Evolutionary conservation across 352 stramenopile genomes (phyloP), one percentile per base, ranked within the genome.

Genomic region (Pythium rishiriense): DNA sequence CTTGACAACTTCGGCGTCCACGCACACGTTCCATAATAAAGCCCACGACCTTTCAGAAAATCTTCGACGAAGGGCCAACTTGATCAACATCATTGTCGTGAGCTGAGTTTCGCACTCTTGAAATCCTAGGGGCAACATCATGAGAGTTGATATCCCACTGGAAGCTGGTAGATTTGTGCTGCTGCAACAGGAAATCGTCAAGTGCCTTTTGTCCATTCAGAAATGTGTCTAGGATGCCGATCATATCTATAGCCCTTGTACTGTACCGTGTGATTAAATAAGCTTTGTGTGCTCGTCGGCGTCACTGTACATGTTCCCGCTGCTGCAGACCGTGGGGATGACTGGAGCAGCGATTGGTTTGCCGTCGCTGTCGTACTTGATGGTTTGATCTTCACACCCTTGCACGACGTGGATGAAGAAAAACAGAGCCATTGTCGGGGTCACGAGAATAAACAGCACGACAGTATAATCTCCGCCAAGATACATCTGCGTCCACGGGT

Each of bases 401-500:
- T 84, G 70, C 0, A 92, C 68, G 14, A 83, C 68, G 33, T 86
- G 59, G 35, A 91, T 74, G 41, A 86, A 92, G n/a, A 71, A 69
- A 61, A 90, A 94, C 12, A 91, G 75, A 11, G 68, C 21, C 47
- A 88, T 39, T 1, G 81, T 92, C 7, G 83, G 83, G 0, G 83
- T 46, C 0, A 66, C 80, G 1, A 94, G 73, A 10, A 87, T 58
- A 21, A 79, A 17, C 17, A 94, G 56, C 26, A 87, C 74, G 1
- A 79, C 57, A 0, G 78, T 90, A 50, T 90, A 94, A 62, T 90
- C 73, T 28, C 83, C 83, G 6, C 73, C 60, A n/a, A 91, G 73
- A 42, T 85, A 88, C 48, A 74, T 70, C 62, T 92, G 85, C 1
- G 85, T 85, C 75, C 81, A 88, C 25, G 85, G 83, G 51, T 90